Base-by-base conservation (phyloP, 495 filamentous ascomycete genomes). In the Neurospora sp. region DNA sequence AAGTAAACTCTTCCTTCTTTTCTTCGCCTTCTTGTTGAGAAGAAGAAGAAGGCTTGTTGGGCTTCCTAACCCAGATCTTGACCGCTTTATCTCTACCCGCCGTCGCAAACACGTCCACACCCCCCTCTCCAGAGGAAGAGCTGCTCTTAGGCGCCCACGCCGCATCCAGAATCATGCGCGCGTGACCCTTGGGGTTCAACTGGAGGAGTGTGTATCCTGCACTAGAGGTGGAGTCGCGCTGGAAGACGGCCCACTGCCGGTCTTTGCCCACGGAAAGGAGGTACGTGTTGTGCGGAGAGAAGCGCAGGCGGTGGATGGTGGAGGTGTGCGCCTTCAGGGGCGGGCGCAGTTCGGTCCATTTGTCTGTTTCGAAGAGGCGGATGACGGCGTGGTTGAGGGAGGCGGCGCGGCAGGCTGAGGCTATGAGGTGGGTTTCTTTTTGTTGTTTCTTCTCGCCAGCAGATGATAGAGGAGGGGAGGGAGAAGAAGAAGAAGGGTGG, bases 341-440 rank as follows among this genome's bases (percentile, higher is more conserved):
- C 7, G 96, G 95, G 76, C 89, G 92, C 59, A 97, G 82, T 82
- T 98, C 94, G 31, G 91, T 91, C 95, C 95, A 98, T 73, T 87
- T 85, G 37, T 85, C 87, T 27, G 93, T 94, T 76, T 95, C 92
- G 77, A 96, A 98, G 1, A 99, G 78, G 22, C 96, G 90, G 74
- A 99, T 93, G 61, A 98, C 94, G 45, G 96, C 96, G 78, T 99
- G 96, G 75, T 97, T 94, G 69, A 94, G 83, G 16, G 93, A 96
- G 81, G 90, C 94, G 20, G 96, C 96, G 78, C 91, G 92, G 83
- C 95, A 98, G 3, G 95, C 93, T n/a, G 93, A 97, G 20, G 96
- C 96, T 41, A 99, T 87, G 31, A 97, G 75, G 2, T 78, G 84
- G 18, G 91, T 90, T 76, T 92, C 90, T 9, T 61, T 61, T 3